These are phyloP conservation scores for Lactarius trivialis DNA, from an alignment of 768 basidiomycete genomes.

Conservation along the genomic window DNA sequence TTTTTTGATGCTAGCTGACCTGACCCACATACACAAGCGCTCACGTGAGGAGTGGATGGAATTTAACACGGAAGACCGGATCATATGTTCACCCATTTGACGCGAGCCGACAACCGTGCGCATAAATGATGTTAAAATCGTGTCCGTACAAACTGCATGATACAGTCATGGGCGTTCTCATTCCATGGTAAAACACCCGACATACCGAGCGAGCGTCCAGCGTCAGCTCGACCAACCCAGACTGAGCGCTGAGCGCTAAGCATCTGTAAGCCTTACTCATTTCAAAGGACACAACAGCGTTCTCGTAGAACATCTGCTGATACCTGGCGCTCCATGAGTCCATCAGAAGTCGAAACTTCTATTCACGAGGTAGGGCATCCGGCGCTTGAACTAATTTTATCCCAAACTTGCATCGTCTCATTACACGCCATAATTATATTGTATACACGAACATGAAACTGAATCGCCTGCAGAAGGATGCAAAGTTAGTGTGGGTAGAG, in stretches of 20 bases:
- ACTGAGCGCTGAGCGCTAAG: neutral
- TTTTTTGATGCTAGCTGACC: neutral
- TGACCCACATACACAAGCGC: neutral
- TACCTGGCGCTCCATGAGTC: neutral
- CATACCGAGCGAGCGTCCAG: neutral
- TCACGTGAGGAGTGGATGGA: neutral
- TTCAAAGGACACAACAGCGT: neutral
- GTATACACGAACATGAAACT: neutral
- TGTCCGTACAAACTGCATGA: no score
- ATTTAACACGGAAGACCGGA: neutral
- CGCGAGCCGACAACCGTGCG: neutral
- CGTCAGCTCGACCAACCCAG: neutral
- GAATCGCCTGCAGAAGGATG: neutral
- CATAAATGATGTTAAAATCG: neutral
- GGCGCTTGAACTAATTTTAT: neutral
- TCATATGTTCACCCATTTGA: neutral
- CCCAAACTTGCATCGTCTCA: neutral
- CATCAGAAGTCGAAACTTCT: constrained; percentile 3
- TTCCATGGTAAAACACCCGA: neutral
- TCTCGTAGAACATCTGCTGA: constrained; percentile 3
- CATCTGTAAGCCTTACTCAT: neutral
- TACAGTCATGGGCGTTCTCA: neutral
- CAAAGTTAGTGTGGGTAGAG: neutral
- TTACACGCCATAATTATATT: neutral
- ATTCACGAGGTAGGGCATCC: neutral